Evolutionary conservation across 202 grass and related monocot species (phyloP).

Genomic region (Elaeis oleifera): DNA sequence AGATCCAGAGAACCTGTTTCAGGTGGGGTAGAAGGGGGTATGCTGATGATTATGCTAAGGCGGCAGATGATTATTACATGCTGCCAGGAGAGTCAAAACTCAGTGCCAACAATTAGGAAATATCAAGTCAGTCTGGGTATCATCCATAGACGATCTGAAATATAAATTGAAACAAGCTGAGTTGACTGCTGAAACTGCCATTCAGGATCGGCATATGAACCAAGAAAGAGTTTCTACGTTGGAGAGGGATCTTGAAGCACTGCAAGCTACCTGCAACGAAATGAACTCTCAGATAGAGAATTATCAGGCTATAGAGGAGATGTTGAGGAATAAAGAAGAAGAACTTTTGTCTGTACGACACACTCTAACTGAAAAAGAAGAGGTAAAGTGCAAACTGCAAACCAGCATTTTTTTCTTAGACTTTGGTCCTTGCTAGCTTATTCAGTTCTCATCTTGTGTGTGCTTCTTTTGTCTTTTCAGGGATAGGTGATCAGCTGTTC

Average conservation of each 20-base stretch:
- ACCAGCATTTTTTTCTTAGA: slow-evolving; percentile 13
- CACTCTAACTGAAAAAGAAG: slow-evolving; percentile 32
- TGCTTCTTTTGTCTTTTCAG: slow-evolving; percentile 32
- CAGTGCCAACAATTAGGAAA: slow-evolving; percentile 27
- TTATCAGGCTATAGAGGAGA: slow-evolving; percentile 48
- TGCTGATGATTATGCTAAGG: slow-evolving; percentile 31
- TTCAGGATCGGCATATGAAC: slow-evolving; percentile 39
- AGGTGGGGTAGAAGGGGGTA: slow-evolving; percentile 35
- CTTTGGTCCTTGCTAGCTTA: slow-evolving; percentile 4
- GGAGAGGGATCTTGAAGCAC: slow-evolving; percentile 63
- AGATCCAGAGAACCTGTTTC: slow-evolving; percentile 30
- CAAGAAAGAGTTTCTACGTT: slow-evolving; percentile 48
- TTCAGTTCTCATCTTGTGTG: slow-evolving; percentile 25
- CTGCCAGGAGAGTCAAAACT: slow-evolving; percentile 30
- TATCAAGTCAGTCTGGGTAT: slow-evolving; percentile 28
- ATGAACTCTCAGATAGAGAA: slow-evolving; percentile 55
- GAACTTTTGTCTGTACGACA: slow-evolving; percentile 43
- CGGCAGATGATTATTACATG: slow-evolving; percentile 36
- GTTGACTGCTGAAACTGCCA: slow-evolving; percentile 52
- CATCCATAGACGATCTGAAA: slow-evolving; percentile 45
- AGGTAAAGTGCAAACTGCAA: slow-evolving; percentile 37
- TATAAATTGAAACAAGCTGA: slow-evolving; percentile 54
- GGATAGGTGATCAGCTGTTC: slow-evolving; percentile 27
- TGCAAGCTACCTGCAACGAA: slow-evolving; percentile 41
- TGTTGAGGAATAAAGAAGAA: slow-evolving; percentile 53